Base-by-base conservation (phyloP, 768 basidiomycete genomes). In the Albatrellus ellisii region DNA sequence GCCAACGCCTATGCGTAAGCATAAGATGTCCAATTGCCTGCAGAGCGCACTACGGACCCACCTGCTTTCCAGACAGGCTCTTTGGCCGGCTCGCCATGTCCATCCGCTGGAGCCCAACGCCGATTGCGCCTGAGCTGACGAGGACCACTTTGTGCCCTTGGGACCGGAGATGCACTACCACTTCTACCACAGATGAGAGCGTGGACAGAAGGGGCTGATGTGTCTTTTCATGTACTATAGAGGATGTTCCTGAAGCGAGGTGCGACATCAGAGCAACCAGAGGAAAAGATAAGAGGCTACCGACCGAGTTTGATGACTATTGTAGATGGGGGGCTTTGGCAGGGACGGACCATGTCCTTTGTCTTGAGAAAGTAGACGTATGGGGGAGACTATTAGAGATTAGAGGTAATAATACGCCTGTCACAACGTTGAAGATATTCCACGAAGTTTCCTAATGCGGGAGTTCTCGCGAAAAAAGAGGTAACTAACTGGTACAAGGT, bases 61-160 rank as follows among this genome's bases (percentile, higher is more conserved):
- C 90, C 73, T 98, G 92, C 62, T 92, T 95, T 39, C 87, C 87
- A 2, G 83, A 79, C 17, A 99, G 62, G 46, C 71, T 80, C 52
- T 92, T 94, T 2, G 91, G 88, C 41, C 74, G 68, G 40, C 72
- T 77, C 10, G 78, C 68, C 46, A 95, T 62, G 26, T 77, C 70
- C 95, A 99, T 98, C 29, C 91, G 71, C 57, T 90, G 81, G 46
- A 98, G 59, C 0, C 95, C 95, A 14, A 98, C 88, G 0, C 82
- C 95, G 45, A 98, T 97, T n/a, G 95, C 95, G 1, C 95, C 95
- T 17, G 91, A 95, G 53, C 85, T 90, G 45, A 95, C 90, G 9
- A 99, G 75, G 4, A 98, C 87, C 41, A 98, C 87, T 54, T 90
- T 84, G 64, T 99, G 94, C 0, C 94, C 94, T 32, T 79, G 66